Percentiles rank a stretch among this genome's conserved stretches.
phyloP scores from a whole-genome alignment of 257 asterid genomes.

The Nicotiana attenuata region DNA sequence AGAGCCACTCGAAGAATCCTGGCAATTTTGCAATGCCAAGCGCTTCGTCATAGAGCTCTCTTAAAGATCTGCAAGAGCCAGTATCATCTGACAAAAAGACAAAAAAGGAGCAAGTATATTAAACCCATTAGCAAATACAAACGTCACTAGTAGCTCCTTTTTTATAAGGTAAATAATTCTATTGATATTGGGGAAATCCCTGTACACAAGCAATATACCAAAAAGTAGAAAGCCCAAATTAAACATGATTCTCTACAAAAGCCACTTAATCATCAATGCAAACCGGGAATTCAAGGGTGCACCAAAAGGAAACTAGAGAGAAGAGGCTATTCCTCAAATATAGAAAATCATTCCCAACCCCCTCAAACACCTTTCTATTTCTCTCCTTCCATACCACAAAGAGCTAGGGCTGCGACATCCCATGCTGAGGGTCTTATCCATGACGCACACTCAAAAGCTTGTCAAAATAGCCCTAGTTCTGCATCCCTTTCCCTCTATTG shows the following conservation, averaged over 20 bases:
- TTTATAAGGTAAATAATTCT: background rate
- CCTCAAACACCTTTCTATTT: background rate
- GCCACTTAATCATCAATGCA: background rate
- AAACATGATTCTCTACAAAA: background rate
- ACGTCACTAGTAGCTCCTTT: background rate
- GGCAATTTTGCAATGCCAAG: conserved; percentile 86
- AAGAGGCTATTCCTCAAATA: background rate
- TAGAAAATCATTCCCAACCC: background rate
- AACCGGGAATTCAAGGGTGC: background rate
- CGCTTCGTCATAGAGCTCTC: conserved; percentile 54
- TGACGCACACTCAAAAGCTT: background rate
- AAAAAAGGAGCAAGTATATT: conserved; percentile 6
- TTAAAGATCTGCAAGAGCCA: conserved; percentile 33
- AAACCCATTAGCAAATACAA: conserved; percentile 8
- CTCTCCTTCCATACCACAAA: background rate
- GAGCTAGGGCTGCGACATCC: background rate
- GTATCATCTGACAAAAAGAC: conserved; percentile 44
- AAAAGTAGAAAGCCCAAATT: background rate
- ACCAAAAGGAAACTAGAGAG: background rate
- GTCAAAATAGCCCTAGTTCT: background rate
- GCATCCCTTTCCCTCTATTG: background rate
- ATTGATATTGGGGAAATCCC: background rate
- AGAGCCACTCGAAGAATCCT: conserved; percentile 95
- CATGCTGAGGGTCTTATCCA: background rate
- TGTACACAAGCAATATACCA: background rate